Percentiles rank a stretch among this genome's conserved stretches.
Evolutionary conservation across 164 flowering plant genomes (phyloP).

Genomic region (Brasenia schreberi): DNA sequence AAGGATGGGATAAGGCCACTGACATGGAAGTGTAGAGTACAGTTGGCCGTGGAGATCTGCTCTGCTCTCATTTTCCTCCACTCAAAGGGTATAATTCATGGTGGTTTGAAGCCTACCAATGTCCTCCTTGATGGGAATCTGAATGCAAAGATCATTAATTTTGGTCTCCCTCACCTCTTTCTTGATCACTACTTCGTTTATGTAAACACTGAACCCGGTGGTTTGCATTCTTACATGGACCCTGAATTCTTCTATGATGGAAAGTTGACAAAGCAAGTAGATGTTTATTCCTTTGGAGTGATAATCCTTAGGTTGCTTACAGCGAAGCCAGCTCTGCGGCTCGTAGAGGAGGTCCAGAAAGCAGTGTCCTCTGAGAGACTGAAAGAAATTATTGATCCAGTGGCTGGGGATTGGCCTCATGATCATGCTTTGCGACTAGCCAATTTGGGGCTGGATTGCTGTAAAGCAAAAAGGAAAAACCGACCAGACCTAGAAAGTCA

Average conservation of each 20-base stretch:
- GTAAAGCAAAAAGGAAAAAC: slow-evolving; percentile 30
- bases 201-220: slow-evolving; percentile 34
- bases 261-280: slow-evolving; percentile 62
- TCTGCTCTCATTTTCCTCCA: slow-evolving; percentile 79
- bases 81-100: slow-evolving; percentile 54
- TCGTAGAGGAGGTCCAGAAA: slow-evolving; percentile 49
- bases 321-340: slow-evolving; percentile 48
- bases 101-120: slow-evolving; percentile 74
- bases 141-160: slow-evolving; percentile 61
- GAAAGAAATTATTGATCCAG: slow-evolving; percentile 41
- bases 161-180: slow-evolving; percentile 56
- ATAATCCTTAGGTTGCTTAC: slow-evolving; percentile 60
- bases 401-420: slow-evolving; percentile 91
- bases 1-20: slow-evolving; percentile 57
- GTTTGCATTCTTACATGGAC: slow-evolving; percentile 60
- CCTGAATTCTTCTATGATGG: slow-evolving; percentile 65
- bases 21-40: slow-evolving; percentile 67
- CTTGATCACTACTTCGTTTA: slow-evolving; percentile 8
- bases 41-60: slow-evolving; percentile 68
- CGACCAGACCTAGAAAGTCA: slow-evolving; percentile 68
- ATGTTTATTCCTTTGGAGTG: slow-evolving; percentile 80
- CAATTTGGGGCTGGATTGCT: slow-evolving; percentile 59
- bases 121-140: slow-evolving; percentile 65
- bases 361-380: slow-evolving; percentile 49
- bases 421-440: slow-evolving; percentile 79